Base-by-base conservation (phyloP, 768 basidiomycete genomes). In the Rhodotorula taiwanensis region DNA sequence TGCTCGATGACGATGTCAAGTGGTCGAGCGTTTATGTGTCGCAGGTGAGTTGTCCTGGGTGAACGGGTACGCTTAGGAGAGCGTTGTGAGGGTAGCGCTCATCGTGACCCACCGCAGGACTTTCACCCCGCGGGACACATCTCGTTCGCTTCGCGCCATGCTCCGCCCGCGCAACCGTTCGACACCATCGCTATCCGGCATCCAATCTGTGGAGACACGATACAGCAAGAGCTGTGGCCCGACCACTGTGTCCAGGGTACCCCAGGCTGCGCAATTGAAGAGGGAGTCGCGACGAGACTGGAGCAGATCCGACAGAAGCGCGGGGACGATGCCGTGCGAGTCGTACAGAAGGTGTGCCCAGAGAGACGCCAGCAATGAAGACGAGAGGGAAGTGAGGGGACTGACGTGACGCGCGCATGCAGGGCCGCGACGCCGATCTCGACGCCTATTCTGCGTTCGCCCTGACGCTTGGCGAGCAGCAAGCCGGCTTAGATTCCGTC, bases 361-460 rank as follows among this genome's bases (percentile, higher is more conserved):
- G 36, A 9, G 16, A 39, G 36, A 16, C 36, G n/a, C n/a, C n/a
- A n/a, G n/a, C n/a, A n/a, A n/a, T n/a, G n/a, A n/a, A n/a, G n/a
- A n/a, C n/a, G n/a, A n/a, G n/a, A n/a, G n/a, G n/a, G n/a, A n/a
- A n/a, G n/a, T n/a, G n/a, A n/a, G n/a, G n/a, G 25, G 10, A n/a
- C 51, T 56, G n/a, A 41, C 50, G 25, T 16, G 39, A 20, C 13
- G 20, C n/a, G n/a, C n/a, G n/a, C 3, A 39, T 21, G 28, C 55
- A 78, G 77, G 87, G 86, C 44, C 78, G 74, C 8, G 77, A 88
- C 63, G 74, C 73, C 1, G 78, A 77, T 36, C 79, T 89, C 68
- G 89, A 91, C 72, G 84, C 84, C 47, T 91, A 91, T 72, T 87
- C 86, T n/a, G 88, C 85, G 2, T 90, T 90, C 71, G 79, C 73